phyloP scores from a whole-genome alignment of 495 filamentous ascomycete species.

The Aspergillus incahuasiensis region DNA sequence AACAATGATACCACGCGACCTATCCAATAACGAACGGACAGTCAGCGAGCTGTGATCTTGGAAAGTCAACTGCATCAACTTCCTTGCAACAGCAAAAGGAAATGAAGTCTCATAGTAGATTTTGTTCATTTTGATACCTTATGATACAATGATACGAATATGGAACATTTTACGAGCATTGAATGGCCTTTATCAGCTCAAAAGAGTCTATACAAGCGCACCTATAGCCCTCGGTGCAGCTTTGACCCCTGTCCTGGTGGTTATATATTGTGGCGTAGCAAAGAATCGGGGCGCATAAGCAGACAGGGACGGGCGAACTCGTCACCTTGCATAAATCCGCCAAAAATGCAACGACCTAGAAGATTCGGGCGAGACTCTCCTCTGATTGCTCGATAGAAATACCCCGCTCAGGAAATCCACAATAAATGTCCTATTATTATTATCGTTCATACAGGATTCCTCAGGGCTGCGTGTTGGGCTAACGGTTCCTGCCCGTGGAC shows the following conservation, averaged over 20 bases:
- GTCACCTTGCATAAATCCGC: constrained; percentile 4
- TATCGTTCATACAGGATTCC: neutral
- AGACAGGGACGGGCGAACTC: neutral
- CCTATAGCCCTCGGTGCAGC: neutral
- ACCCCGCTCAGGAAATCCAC: neutral
- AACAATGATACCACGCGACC: constrained; percentile 4
- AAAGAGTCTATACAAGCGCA: neutral
- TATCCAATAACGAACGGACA: constrained; percentile 10
- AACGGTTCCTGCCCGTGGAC: neutral
- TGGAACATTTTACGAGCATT: neutral
- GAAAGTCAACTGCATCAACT: constrained; percentile 10
- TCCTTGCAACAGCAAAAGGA: constrained; percentile 4
- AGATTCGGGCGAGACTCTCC: neutral
- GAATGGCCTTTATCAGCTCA: neutral
- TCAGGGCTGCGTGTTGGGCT: neutral
- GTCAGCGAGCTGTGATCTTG: constrained; percentile 1
- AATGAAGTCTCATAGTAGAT: constrained; percentile 15
- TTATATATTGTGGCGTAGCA: constrained; percentile 1
- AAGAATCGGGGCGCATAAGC: neutral
- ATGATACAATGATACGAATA: constrained; percentile 5
- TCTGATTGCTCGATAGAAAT: neutral
- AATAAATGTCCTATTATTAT: neutral
- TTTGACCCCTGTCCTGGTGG: neutral
- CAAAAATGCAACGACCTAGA: neutral
- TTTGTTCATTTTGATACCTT: constrained; percentile 22